These are phyloP conservation scores for California macrophylla DNA, from an alignment of 441 rosid species.

Conservation along the genomic window DNA sequence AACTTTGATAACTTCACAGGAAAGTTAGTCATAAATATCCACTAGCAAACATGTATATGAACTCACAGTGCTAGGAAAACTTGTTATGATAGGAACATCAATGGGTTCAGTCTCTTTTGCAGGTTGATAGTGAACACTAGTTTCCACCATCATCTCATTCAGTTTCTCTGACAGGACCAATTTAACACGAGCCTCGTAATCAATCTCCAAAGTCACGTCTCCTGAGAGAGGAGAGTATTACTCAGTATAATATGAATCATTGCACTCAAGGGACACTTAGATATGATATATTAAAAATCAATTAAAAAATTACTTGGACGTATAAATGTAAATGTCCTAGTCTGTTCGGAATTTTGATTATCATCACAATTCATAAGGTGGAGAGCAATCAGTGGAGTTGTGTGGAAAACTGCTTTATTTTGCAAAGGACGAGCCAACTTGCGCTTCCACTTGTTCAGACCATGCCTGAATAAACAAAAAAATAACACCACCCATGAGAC, in stretches of 20 bases:
- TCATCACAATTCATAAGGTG: slow-evolving; percentile 4
- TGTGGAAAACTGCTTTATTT: slow-evolving; percentile 1
- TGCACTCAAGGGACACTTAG: not conserved
- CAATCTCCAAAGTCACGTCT: not conserved
- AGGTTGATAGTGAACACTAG: slow-evolving; percentile 5
- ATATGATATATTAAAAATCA: not conserved
- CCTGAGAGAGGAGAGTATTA: slow-evolving; percentile 7
- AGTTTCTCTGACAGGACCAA: slow-evolving; percentile 13
- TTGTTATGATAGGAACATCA: slow-evolving; percentile 1
- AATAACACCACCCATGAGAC: not conserved
- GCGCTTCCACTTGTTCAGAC: slow-evolving; percentile 9
- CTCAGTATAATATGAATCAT: not conserved
- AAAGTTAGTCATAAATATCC: not conserved
- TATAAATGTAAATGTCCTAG: slow-evolving; percentile 9
- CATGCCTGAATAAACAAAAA: slow-evolving; percentile 18
- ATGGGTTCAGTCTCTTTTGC: slow-evolving; percentile 2
- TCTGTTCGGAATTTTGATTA: slow-evolving; percentile 7
- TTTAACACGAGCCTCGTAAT: not conserved
- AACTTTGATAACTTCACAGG: not conserved
- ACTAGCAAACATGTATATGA: not conserved
- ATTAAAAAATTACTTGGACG: not conserved
- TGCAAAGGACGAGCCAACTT: slow-evolving; percentile 8
- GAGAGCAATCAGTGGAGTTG: slow-evolving; percentile 1
- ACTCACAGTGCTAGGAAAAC: slow-evolving; percentile 15
- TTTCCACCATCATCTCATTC: slow-evolving; percentile 11